Evolutionary conservation across 345 rosid genomes (phyloP).

Genomic region (Mangifera indica): DNA sequence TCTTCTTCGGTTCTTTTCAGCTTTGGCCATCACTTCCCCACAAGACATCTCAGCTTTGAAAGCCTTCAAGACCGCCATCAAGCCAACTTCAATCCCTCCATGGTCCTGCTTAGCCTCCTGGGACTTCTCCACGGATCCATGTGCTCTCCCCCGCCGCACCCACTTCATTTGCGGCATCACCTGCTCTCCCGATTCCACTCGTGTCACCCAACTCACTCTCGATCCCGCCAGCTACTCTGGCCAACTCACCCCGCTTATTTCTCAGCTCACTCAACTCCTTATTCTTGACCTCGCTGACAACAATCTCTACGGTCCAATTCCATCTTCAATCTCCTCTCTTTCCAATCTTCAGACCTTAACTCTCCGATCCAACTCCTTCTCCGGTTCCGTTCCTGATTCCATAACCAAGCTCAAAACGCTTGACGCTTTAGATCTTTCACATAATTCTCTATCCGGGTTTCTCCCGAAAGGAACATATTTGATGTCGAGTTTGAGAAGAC

Average conservation of each 20-base stretch:
- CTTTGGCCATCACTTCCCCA: constrained; percentile 38
- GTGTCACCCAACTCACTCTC: constrained; percentile 65
- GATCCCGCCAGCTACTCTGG: constrained; percentile 86
- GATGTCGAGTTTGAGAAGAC: constrained; percentile 42
- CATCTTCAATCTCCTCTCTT: constrained; percentile 62
- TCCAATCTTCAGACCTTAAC: constrained; percentile 44
- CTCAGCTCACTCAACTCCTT: constrained; percentile 55
- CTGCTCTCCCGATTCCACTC: constrained; percentile 57
- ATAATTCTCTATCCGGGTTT: constrained; percentile 59
- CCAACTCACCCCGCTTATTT: constrained; percentile 60
- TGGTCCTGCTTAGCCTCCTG: constrained; percentile 73
- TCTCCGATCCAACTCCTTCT: constrained; percentile 74
- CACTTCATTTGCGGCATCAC: constrained; percentile 65
- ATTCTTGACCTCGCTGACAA: constrained; percentile 74
- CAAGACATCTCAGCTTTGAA: constrained; percentile 59
- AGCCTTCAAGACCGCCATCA: constrained; percentile 56
- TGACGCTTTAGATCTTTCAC: constrained; percentile 58
- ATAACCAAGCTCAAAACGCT: constrained; percentile 44
- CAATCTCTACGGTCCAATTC: constrained; percentile 60
- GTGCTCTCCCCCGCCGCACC: constrained; percentile 63
- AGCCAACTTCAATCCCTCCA: constrained; percentile 47
- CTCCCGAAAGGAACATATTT: constrained; percentile 46
- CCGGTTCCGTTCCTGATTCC: constrained; percentile 55
- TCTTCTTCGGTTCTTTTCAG: background rate
- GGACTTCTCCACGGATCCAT: constrained; percentile 70